Evolutionary conservation across 2,329 filamentous ascomycete species (phyloP), one percentile per base, ranked within the genome.

Genomic region (Alternaria hordeiaustralica): DNA sequence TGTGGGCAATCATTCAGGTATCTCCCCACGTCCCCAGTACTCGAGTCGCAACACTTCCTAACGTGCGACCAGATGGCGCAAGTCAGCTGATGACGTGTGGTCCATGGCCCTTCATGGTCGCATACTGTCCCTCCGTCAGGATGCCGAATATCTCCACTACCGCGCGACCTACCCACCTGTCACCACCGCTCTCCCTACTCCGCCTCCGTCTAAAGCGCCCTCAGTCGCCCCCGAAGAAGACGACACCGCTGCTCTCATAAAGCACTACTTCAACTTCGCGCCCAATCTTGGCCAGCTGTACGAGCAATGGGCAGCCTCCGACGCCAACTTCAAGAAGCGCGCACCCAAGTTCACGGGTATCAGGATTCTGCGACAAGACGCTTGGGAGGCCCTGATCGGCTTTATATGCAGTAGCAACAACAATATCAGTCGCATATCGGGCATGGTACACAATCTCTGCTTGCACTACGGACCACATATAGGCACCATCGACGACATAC

Each of bases 321-420:
- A 99, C 76, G 81, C 90, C 25, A 97, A 98, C 79, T 99, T 99
- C 81, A 91, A 90, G 72, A 91, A 90, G 75, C 93, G 92, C 70
- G 95, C 96, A 0, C 90, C 92, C 0, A 89, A 90, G 60, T 99
- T 99, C 78, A 90, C 91, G 0, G 96, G 96, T 12, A 92, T 99
- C 60, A 90, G 96, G 21, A 97, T 99, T 69, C 83, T 99, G 47
- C 92, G 91, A 72, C 96, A 99, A 82, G 94, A 97, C 83, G 90
- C 95, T 1, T 99, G 96, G 96, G 96, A 99, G 80, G 90, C 96
- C 1, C 84, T 99, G 21, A 85, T 99, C 23, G 90, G 92, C 60
- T 99, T 99, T 80, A 99, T 99, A 68, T 99, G 96, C 85, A 97
- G 94, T 81, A 97, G 94, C 81, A 99, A 99, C 82, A 99, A 99